A percentile compares a stretch with the other conserved stretches of the same genome.
These are phyloP conservation scores for Phytopythium kandeliae DNA, from an alignment of 352 stramenopile species.

Conservation along the genomic window DNA sequence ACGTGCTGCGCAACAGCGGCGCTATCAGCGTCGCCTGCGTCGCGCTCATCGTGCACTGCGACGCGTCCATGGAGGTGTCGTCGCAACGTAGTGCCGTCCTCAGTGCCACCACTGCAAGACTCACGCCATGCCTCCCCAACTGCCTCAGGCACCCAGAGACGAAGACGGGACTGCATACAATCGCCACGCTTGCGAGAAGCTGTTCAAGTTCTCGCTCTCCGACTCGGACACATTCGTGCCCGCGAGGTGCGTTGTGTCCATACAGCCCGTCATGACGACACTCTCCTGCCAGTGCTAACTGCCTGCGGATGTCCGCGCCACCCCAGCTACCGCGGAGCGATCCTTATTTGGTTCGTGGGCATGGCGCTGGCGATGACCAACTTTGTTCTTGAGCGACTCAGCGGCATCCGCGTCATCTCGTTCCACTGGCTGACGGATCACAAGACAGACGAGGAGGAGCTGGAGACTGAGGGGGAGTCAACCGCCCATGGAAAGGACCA, in stretches of 20 bases:
- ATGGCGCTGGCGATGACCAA: constrained; percentile 80
- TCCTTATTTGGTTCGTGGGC: constrained; percentile 83
- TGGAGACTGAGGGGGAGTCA: constrained; percentile 11
- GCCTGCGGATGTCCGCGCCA: too few species aligned
- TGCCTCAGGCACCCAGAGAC: constrained; percentile 4
- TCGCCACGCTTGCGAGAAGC: constrained; percentile 65
- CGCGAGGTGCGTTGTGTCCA: constrained; percentile 29
- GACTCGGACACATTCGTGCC: constrained; percentile 51
- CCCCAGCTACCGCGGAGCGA: constrained; percentile 64
- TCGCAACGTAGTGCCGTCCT: neutral
- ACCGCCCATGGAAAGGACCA: neutral
- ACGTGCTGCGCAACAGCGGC: constrained; percentile 75
- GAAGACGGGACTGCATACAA: constrained; percentile 56
- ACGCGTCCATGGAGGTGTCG: constrained; percentile 46
- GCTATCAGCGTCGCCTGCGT: constrained; percentile 80
- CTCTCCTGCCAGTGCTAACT: too few species aligned
- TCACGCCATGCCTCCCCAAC: neutral
- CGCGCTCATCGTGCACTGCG: constrained; percentile 77
- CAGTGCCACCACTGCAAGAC: too few species aligned
- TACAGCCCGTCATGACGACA: neutral
- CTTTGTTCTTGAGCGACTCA: constrained; percentile 78
- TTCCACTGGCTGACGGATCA: constrained; percentile 65
- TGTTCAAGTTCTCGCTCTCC: constrained; percentile 65
- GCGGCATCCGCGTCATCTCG: constrained; percentile 71
- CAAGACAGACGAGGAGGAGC: constrained; percentile 43